A percentile compares a stretch with the other conserved stretches of the same genome.
phyloP scores from a whole-genome alignment of 805 yeast genomes.

The Saturnispora zaruensis region DNA sequence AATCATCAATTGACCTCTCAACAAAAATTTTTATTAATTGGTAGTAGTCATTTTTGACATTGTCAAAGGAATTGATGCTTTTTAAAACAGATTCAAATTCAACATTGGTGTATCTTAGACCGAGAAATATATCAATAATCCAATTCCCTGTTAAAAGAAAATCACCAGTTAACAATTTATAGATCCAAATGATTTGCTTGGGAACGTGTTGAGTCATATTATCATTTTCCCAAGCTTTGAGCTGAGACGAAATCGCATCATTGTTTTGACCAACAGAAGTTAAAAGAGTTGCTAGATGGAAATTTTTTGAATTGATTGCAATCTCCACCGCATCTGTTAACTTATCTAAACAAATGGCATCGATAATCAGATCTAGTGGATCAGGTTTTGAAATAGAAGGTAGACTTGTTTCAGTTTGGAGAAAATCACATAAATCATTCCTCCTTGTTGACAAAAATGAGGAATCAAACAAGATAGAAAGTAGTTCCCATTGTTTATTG shows the following conservation, averaged over 20 bases:
- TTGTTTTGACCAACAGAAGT: conserved; percentile 69
- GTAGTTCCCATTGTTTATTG: conserved; percentile 17
- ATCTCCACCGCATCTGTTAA: conserved; percentile 50
- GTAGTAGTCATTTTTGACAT: conserved; percentile 6
- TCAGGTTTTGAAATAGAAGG: conserved; percentile 32
- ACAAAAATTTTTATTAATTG: background rate
- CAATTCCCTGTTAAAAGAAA: conserved; percentile 24
- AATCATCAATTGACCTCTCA: background rate
- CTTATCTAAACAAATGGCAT: conserved; percentile 44
- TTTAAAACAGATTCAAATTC: conserved; percentile 28
- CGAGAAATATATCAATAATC: conserved; percentile 47
- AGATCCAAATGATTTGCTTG: conserved; percentile 44
- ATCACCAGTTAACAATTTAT: conserved; percentile 51
- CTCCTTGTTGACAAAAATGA: conserved; percentile 29
- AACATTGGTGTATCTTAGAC: conserved; percentile 41
- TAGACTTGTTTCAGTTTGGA: conserved; percentile 35
- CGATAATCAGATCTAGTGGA: conserved; percentile 43
- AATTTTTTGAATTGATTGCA: conserved; percentile 54
- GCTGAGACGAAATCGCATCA: conserved; percentile 50
- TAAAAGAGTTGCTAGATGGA: conserved; percentile 62
- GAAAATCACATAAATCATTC: conserved; percentile 47
- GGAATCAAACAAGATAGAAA: conserved; percentile 4
- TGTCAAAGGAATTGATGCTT: conserved; percentile 15
- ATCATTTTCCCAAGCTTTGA: conserved; percentile 53
- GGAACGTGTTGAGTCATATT: conserved; percentile 43